Conservation (phyloP, 169 alveolate genomes). For the Cryptosporidium baileyi region DNA sequence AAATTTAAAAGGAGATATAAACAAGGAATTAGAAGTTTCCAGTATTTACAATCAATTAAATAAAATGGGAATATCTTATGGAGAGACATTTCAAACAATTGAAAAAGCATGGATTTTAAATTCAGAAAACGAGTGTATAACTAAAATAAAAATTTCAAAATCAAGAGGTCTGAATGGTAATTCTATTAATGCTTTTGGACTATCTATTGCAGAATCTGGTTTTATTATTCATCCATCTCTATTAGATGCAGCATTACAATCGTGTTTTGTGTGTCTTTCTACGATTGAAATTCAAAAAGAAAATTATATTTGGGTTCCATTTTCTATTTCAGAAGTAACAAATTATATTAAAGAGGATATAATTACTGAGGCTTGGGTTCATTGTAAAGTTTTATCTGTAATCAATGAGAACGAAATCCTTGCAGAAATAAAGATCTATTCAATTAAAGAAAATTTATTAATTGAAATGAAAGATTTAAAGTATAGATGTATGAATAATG, state of each 20-base stretch:
- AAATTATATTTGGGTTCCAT: constrained; percentile 42
- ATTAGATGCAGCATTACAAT: constrained; percentile 54
- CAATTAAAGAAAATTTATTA: not conserved
- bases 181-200: not conserved
- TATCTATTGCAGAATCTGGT: not conserved
- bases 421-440: constrained; percentile 5
- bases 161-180: too few species aligned
- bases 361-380: constrained; percentile 53
- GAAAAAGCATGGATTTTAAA: constrained; percentile 34
- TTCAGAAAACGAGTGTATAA: constrained; percentile 24
- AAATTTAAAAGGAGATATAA: not conserved
- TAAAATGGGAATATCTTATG: constrained; percentile 77
- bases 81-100: constrained; percentile 77
- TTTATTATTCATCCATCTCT: constrained; percentile 42
- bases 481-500: constrained; percentile 14
- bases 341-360: not conserved
- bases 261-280: constrained; percentile 18
- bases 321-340: constrained; percentile 17
- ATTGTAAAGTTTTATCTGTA: constrained; percentile 7
- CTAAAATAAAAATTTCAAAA: not conserved
- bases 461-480: constrained; percentile 12
- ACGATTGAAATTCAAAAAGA: not conserved
- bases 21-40: constrained; percentile 56
- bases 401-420: constrained; percentile 1
- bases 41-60: constrained; percentile 69